Conservation (phyloP, 2,329 filamentous ascomycete species). For the Alternaria longipes region DNA sequence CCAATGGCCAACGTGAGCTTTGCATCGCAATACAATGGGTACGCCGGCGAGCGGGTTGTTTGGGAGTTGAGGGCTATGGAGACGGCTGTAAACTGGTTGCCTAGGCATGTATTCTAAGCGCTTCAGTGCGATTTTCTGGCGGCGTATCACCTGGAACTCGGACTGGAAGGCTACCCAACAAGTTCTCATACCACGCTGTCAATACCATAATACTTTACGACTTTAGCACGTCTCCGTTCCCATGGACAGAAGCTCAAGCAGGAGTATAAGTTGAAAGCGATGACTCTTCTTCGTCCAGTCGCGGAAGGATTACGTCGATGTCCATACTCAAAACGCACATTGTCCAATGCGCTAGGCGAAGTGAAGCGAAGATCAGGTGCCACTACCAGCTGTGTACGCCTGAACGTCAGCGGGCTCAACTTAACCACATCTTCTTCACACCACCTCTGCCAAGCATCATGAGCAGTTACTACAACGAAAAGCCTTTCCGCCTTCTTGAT, state of each 20-base stretch:
- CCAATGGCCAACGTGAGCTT: neutral
- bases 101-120: slow-evolving; percentile 3
- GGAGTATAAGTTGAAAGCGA: neutral
- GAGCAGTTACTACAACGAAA: no score
- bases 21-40: neutral
- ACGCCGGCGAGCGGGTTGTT: neutral
- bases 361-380: no score
- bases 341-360: no score
- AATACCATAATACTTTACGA: slow-evolving; percentile 5
- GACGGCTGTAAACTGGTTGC: neutral
- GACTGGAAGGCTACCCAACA: neutral
- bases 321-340: no score
- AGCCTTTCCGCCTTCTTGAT: no score
- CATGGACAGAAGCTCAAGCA: neutral
- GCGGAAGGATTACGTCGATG: neutral
- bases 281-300: neutral
- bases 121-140: neutral
- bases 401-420: no score
- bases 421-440: no score
- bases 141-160: neutral
- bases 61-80: neutral
- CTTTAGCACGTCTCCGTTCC: neutral
- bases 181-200: neutral
- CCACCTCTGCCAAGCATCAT: no score
- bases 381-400: no score